Base-by-base conservation (phyloP, 805 yeast species). In the Ogataea kodamae region DNA sequence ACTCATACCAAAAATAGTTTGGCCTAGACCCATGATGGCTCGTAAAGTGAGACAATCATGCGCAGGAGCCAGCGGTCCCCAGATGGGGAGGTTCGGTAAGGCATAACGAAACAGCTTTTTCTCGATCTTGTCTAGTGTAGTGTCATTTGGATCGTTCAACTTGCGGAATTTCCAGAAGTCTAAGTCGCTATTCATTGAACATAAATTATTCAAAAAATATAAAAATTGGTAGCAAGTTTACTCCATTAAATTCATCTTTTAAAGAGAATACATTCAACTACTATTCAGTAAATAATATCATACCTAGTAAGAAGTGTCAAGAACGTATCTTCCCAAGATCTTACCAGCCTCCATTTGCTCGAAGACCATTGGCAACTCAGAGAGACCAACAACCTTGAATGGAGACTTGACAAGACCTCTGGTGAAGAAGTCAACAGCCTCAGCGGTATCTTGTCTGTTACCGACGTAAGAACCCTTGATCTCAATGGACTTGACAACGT, bases 401-500 rank as follows among this genome's bases (percentile, higher is more conserved):
- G 64, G 84, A 34, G 82, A 72, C 44, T 69, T 62, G 51, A 80
- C 77, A 49, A 74, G 63, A 36, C 87, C 87, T 61, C 85, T 70
- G 39, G 69, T 42, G 56, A 77, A 80, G 70, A 80, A 79, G 50
- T 80, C 85, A 38, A 80, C 55, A 29, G 87, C 87, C 62, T 80
- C 88, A 45, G 80, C 73, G 46, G 90, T 75, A 65, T 86, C 95
- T 46, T 82, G 81, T 66, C 94, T 80, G 76, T 83, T 83, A 52
- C 95, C 95, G 44, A 85, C 95, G 57, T 82, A 82, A 33, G 94
- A 83, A 50, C 92, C 95, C 60, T 70, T 76, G 57, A 85, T 79
- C 54, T 68, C 67, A 59, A 81, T 68, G 39, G 85, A 75, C 65
- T 74, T 81, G 48, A 81, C 79, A 41, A 85, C 94, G 33, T 82